Base-by-base conservation (phyloP, 2,329 filamentous ascomycete genomes). In the Botrytis fabae region DNA sequence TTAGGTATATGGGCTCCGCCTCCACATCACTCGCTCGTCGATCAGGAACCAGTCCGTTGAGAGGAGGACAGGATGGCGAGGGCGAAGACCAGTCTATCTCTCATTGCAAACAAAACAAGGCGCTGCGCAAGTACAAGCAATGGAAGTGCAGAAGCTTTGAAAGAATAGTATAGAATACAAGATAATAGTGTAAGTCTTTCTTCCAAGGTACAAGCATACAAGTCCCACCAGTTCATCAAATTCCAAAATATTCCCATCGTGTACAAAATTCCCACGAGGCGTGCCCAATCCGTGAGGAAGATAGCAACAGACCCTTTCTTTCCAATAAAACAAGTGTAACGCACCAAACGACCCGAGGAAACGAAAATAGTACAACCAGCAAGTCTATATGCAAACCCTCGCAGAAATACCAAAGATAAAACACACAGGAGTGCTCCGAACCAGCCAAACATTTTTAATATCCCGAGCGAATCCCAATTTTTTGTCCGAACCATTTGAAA, bases 391-490 rank as follows among this genome's bases (percentile, higher is more conserved):
- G 70, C 70, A 72, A 51, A 54, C 48, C 65, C 46, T 42, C 63
- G 63, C 63, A 57, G 18, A 59, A 61, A 72, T 48, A 72, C 32
- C 70, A 65, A 72, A 69, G 57, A 72, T 28, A 44, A 72, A 69
- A 66, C 40, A 64, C 40, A 65, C 64, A 61, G 25, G 35, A 51
- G 70, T 59, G 48, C 59, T 68, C 63, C 70, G 38, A 68, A 35
- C 70, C 51, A 48, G 57, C 70, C 70, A 69, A 72, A 69, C 32
- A 4, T 72, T 72, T 69, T 72, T 72, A 61, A 40, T 69, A 51
- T 69, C 70, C 69, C 68, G 48, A 73, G 72, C 68, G 62, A 73
- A 70, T 48, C 70, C 70, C 70, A 72, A 72, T 66, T 72, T 72
- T 69, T 18, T 69, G 63, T 69, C 60, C 70, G 73, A 75, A 65